A percentile compares a stretch with the other conserved stretches of the same genome.
Evolutionary conservation across 768 basidiomycete genomes (phyloP).

Genomic region (Panaeolus papilionaceus): DNA sequence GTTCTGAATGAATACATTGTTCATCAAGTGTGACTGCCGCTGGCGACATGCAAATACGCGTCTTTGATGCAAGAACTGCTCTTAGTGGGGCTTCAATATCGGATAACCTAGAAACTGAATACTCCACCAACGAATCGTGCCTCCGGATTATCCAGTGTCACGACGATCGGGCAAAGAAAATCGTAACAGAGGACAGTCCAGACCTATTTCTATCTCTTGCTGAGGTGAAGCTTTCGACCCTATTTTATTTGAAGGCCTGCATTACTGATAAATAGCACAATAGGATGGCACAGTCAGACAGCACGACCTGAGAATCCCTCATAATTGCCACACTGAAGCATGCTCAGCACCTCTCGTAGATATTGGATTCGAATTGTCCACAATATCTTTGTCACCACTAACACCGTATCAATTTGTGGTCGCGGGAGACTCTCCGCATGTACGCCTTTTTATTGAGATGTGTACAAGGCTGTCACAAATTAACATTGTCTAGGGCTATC

Average conservation of each 20-base stretch:
- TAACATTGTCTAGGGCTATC: slow-evolving; percentile 58
- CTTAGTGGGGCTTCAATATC: slow-evolving; percentile 31
- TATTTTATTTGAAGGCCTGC: slow-evolving; percentile 10
- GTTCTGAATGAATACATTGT: slow-evolving; percentile 18
- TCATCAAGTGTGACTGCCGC: slow-evolving; percentile 69
- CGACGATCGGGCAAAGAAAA: slow-evolving; percentile 72
- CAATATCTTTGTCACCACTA: slow-evolving; percentile 76
- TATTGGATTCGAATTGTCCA: slow-evolving; percentile 69
- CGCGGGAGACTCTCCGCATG: slow-evolving; percentile 80
- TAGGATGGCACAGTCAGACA: slow-evolving; percentile 90
- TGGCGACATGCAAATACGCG: slow-evolving; percentile 75
- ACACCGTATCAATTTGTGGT: slow-evolving; percentile 88
- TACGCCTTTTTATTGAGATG: slow-evolving; percentile 41
- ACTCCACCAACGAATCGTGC: slow-evolving; percentile 52
- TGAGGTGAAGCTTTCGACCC: slow-evolving; percentile 54
- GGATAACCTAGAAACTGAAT: slow-evolving; percentile 51
- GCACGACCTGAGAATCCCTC: slow-evolving; percentile 78
- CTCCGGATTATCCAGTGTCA: slow-evolving; percentile 74
- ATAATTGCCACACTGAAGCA: slow-evolving; percentile 59
- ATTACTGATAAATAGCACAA: slow-evolving; percentile 1
- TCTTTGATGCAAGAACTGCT: slow-evolving; percentile 71
- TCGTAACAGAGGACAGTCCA: slow-evolving; percentile 81
- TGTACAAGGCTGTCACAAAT: not conserved
- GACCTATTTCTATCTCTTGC: slow-evolving; percentile 79
- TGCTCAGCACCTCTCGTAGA: slow-evolving; percentile 80